A percentile compares a stretch with the other conserved stretches of the same genome.
phyloP scores from a whole-genome alignment of 2,329 filamentous ascomycete genomes.

The Alternaria triticimaculans region DNA sequence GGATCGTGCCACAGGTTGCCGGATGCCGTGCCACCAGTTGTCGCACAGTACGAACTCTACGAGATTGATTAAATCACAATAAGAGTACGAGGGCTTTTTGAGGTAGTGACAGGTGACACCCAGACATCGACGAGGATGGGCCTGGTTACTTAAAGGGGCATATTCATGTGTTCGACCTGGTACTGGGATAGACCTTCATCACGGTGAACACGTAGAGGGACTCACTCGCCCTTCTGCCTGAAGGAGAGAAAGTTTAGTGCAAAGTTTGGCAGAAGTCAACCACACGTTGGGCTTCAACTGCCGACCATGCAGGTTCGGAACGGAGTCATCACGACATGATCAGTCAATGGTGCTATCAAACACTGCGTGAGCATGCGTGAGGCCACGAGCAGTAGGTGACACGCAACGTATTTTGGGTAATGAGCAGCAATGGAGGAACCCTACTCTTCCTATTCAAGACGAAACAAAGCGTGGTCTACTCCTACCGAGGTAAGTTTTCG shows the following conservation, averaged over 20 bases:
- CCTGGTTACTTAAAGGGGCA: slow-evolving; percentile 30
- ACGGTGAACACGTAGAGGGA: not conserved
- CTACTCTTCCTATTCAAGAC: not conserved
- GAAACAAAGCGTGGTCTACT: not conserved
- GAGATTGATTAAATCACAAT: not conserved
- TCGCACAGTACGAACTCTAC: not conserved
- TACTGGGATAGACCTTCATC: not conserved
- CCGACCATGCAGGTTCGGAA: not conserved
- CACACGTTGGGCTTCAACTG: not conserved
- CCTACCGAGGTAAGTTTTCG: not conserved
- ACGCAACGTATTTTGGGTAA: not conserved
- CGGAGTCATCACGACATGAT: not conserved
- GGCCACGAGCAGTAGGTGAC: not conserved
- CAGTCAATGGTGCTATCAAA: not conserved
- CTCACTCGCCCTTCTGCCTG: not conserved
- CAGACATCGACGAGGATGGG: slow-evolving; percentile 17
- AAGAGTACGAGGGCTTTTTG: slow-evolving; percentile 1
- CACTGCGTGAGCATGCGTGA: not conserved
- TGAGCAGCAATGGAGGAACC: not conserved
- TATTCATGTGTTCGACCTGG: slow-evolving; percentile 6
- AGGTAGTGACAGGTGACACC: slow-evolving; percentile 31
- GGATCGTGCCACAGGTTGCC: not conserved
- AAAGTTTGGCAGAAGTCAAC: not conserved
- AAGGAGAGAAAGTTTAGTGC: not conserved
- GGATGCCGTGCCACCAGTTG: not conserved